phyloP scores from a whole-genome alignment of 1,284 basidiomycete species.

The Dichomitus squalens region DNA sequence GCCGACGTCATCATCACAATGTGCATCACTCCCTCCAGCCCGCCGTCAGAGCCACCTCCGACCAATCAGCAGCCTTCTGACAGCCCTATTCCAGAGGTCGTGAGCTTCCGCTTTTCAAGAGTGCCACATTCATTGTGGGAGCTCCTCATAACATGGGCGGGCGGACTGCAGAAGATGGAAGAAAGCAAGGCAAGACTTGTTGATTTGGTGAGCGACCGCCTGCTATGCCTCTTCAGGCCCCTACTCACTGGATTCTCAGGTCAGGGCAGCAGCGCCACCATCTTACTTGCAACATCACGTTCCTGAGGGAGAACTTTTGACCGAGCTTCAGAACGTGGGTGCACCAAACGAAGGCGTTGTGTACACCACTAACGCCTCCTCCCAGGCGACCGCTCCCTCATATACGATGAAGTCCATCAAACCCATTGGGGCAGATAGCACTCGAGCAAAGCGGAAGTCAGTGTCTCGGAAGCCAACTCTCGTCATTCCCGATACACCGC shows the following conservation, averaged over 20 bases:
- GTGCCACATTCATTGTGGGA: constrained; percentile 53
- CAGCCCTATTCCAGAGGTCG: constrained; percentile 35
- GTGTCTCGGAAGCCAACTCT: constrained; percentile 28
- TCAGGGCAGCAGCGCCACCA: constrained; percentile 42
- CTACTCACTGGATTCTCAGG: constrained; percentile 16
- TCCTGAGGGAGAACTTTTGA: constrained; percentile 53
- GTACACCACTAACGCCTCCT: neutral
- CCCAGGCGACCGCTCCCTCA: constrained; percentile 47
- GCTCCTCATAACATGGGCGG: constrained; percentile 57
- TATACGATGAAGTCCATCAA: constrained; percentile 58
- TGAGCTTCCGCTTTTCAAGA: constrained; percentile 49
- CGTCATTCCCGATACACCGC: neutral
- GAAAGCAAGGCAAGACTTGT: constrained; percentile 45
- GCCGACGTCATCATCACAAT: constrained; percentile 24
- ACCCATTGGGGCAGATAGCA: constrained; percentile 35
- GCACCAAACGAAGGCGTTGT: neutral
- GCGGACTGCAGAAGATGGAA: constrained; percentile 47
- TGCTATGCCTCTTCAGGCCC: neutral
- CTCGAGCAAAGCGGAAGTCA: constrained; percentile 29
- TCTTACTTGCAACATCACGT: constrained; percentile 61
- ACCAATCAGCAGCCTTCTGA: constrained; percentile 10
- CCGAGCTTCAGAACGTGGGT: constrained; percentile 59
- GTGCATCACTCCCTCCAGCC: constrained; percentile 8
- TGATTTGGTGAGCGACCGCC: constrained; percentile 39
- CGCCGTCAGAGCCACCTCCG: constrained; percentile 22